Percentiles rank a stretch among this genome's conserved stretches.
These are phyloP conservation scores for Diaporthe sp. DNA, from an alignment of 2,329 filamentous ascomycete genomes.

Conservation along the genomic window DNA sequence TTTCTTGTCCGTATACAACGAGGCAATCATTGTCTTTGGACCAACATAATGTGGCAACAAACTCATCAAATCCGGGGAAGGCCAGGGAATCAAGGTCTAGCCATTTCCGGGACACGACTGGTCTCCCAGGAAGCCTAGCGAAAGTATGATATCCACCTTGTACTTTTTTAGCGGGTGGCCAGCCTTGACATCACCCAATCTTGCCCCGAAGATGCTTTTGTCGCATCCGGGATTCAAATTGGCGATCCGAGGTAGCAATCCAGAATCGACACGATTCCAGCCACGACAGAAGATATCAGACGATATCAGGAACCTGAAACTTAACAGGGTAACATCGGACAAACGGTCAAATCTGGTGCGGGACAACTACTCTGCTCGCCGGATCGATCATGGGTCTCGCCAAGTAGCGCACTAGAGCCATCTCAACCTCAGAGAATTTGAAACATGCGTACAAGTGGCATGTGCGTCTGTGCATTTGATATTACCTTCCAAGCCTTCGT, in stretches of 20 bases:
- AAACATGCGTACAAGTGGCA: background rate
- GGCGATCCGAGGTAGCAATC: conserved; percentile 11
- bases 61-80: background rate
- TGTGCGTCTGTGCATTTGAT: background rate
- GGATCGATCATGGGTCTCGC: background rate
- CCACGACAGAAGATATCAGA: background rate
- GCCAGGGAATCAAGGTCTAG: background rate
- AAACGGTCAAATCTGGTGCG: conserved; percentile 2
- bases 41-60: background rate
- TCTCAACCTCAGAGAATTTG: background rate
- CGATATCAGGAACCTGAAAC: conserved; percentile 16
- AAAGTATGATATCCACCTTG: background rate
- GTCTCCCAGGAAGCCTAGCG: background rate
- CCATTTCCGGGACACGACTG: background rate
- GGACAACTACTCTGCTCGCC: background rate
- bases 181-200: background rate
- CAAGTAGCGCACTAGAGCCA: background rate
- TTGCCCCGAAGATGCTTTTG: background rate
- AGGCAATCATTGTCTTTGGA: background rate
- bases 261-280: conserved; percentile 1
- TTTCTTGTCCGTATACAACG: too few relatives aligned
- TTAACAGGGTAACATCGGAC: background rate
- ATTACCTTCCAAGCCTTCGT: background rate
- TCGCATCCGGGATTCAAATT: conserved; percentile 1
- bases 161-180: background rate